Evolutionary conservation across 1,284 basidiomycete species (phyloP).

Genomic region (Cystobasidium slooffiae): DNA sequence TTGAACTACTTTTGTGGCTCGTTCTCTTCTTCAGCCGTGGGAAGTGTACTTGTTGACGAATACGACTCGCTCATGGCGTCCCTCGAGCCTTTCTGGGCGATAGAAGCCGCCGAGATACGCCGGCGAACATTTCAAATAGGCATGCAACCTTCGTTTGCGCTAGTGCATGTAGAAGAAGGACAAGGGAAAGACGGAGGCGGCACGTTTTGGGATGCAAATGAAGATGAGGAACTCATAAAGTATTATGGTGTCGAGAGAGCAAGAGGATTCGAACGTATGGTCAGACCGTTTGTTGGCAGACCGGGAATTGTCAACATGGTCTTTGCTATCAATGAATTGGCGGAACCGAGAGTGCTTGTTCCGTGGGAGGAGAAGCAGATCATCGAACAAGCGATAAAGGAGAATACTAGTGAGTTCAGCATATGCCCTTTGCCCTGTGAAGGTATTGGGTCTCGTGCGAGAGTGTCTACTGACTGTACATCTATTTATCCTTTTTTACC

Average conservation of each 20-base stretch:
- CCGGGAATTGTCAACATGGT: slow-evolving; percentile 44
- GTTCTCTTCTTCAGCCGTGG: slow-evolving; percentile 13
- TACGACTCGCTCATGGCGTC: slow-evolving; percentile 78
- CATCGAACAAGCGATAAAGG: slow-evolving; percentile 32
- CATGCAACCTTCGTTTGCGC: slow-evolving; percentile 67
- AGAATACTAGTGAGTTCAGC: slow-evolving; percentile 25
- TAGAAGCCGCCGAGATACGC: slow-evolving; percentile 73
- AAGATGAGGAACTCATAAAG: slow-evolving; percentile 41
- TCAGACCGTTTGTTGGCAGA: slow-evolving; percentile 37
- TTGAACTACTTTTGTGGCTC: not conserved
- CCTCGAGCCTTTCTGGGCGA: slow-evolving; percentile 75
- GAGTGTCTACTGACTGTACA: not conserved
- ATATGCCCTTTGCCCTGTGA: not conserved
- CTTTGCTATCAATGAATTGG: slow-evolving; percentile 81
- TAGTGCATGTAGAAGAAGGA: slow-evolving; percentile 40
- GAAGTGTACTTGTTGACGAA: slow-evolving; percentile 58
- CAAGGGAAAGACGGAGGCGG: slow-evolving; percentile 20
- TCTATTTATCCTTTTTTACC: not conserved
- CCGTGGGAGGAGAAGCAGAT: slow-evolving; percentile 67
- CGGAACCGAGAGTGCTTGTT: slow-evolving; percentile 81
- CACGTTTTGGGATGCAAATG: slow-evolving; percentile 44
- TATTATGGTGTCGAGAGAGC: slow-evolving; percentile 41
- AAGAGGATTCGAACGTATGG: slow-evolving; percentile 43
- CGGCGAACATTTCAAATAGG: slow-evolving; percentile 72
- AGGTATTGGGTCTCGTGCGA: too few species aligned